phyloP scores from a whole-genome alignment of 148 eudicot genomes.

The Cornus kousa region DNA sequence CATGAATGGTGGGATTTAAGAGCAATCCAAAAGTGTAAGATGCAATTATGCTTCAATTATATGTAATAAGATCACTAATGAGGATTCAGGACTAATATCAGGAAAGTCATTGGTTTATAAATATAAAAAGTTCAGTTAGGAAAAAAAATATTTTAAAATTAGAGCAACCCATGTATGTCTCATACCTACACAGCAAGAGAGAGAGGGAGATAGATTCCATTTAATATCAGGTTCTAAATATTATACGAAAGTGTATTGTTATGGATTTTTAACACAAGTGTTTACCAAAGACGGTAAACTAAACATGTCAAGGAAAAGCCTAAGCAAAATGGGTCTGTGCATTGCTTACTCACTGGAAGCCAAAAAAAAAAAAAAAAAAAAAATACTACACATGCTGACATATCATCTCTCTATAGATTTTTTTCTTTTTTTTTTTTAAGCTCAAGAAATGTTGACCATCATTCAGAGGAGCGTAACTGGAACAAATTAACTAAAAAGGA shows the following conservation, averaged over 20 bases:
- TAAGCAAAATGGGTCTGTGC: too few relatives aligned
- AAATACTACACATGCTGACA: too few relatives aligned
- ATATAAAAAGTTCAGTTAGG: too few relatives aligned
- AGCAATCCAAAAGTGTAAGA: background rate
- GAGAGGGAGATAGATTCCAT: background rate
- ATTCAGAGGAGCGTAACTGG: background rate
- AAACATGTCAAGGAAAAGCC: too few relatives aligned
- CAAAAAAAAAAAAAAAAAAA: too few relatives aligned
- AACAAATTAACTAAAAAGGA: background rate
- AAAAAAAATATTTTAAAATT: too few relatives aligned
- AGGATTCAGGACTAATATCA: background rate
- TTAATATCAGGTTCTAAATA: background rate
- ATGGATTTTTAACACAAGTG: background rate
- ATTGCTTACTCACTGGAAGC: too few relatives aligned
- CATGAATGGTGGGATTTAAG: slow-evolving; percentile 2
- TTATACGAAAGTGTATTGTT: background rate
- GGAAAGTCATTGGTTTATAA: background rate
- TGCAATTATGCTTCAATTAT: background rate
- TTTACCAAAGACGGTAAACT: background rate
- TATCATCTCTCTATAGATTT: background rate
- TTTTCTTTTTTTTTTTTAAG: background rate
- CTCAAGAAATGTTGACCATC: background rate
- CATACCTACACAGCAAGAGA: background rate
- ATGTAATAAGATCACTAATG: background rate
- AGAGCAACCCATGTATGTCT: background rate